These are phyloP conservation scores for Nannochloris sp. DNA, from an alignment of 139 green algal genomes.

Conservation along the genomic window DNA sequence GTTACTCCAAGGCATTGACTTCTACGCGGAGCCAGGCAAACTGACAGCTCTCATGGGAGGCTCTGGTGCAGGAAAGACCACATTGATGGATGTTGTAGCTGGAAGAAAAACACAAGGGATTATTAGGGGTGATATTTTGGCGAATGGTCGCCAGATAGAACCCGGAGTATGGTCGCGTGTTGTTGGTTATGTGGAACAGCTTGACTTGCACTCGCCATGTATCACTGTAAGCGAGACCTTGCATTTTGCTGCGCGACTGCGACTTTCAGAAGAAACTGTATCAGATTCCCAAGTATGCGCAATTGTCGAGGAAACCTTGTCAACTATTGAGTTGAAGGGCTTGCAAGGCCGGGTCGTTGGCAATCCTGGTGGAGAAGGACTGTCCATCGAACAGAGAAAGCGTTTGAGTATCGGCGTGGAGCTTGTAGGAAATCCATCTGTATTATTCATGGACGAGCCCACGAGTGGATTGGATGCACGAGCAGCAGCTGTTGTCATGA, in stretches of 20 bases:
- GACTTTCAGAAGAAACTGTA: constrained; percentile 23
- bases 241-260: constrained; percentile 51
- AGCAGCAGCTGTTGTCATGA: constrained; percentile 82
- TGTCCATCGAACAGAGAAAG: constrained; percentile 83
- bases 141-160: constrained; percentile 52
- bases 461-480: constrained; percentile 67
- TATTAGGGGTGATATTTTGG: constrained; percentile 55
- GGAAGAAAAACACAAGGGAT: constrained; percentile 65
- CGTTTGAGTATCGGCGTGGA: constrained; percentile 86
- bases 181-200: constrained; percentile 47
- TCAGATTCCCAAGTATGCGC: constrained; percentile 11
- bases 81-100: constrained; percentile 65
- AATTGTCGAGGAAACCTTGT: constrained; percentile 56
- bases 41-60: constrained; percentile 65
- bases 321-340: constrained; percentile 61
- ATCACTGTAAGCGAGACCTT: constrained; percentile 55
- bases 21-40: constrained; percentile 32
- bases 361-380: constrained; percentile 32
- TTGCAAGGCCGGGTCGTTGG: constrained; percentile 34
- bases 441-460: constrained; percentile 22
- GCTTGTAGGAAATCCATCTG: constrained; percentile 58
- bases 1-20: constrained; percentile 46
- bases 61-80: constrained; percentile 53
- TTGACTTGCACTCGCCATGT: constrained; percentile 30
- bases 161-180: constrained; percentile 57